Conservation (phyloP, 1,139 yeast genomes). For the Magnusiomyces sp. region DNA sequence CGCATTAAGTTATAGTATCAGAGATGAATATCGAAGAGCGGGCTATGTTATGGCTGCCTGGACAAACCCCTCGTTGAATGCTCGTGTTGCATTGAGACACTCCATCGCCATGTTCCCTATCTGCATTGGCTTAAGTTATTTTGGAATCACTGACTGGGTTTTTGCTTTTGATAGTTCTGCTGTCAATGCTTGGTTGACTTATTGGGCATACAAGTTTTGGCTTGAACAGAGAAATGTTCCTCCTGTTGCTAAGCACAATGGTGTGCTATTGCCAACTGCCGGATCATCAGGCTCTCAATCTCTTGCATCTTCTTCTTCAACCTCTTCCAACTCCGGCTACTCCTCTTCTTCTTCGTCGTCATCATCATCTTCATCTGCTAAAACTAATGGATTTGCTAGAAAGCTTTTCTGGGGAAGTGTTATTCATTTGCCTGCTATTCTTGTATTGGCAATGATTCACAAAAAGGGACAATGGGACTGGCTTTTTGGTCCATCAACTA, state of each 20-base stretch:
- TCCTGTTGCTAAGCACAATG: conserved; percentile 10
- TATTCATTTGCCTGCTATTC: conserved; percentile 84
- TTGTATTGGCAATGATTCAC: conserved; percentile 87
- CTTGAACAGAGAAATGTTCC: conserved; percentile 24
- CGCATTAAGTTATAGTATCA: conserved; percentile 78
- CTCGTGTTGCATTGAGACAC: conserved; percentile 86
- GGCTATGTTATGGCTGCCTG: conserved; percentile 97
- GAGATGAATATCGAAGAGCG: conserved; percentile 80
- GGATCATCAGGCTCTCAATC: neutral
- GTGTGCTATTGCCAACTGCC: conserved; percentile 3
- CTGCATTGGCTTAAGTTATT: conserved; percentile 75
- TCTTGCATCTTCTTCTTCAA: neutral
- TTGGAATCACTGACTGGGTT: conserved; percentile 71
- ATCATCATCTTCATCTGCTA: neutral
- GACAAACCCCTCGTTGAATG: conserved; percentile 84
- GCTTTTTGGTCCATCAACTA: conserved; percentile 29
- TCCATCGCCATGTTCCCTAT: conserved; percentile 87
- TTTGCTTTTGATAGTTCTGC: conserved; percentile 74
- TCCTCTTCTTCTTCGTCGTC: neutral
- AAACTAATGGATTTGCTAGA: conserved; percentile 61
- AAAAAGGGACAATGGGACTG: conserved; percentile 95
- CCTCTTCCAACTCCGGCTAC: neutral
- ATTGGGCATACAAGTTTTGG: conserved; percentile 79
- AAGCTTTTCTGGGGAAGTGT: conserved; percentile 92
- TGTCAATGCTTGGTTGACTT: conserved; percentile 79